Evolutionary conservation across 208 protist genomes (phyloP), one percentile per base, ranked within the genome.

Genomic region (Trypanosoma theileri): DNA sequence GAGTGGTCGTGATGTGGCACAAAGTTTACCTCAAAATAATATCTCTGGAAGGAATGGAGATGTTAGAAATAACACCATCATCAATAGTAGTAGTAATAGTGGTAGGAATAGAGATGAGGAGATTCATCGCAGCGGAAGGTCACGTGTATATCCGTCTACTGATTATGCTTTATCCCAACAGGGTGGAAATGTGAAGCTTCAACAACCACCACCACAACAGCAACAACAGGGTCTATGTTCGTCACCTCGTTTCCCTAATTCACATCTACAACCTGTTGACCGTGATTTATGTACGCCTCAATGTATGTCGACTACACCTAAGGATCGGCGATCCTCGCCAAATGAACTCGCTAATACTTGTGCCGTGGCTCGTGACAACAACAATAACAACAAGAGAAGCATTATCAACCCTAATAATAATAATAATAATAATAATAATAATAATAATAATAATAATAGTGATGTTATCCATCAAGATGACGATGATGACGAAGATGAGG

Each of bases 401-500:
- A 35, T 35, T 35, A 35, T 35, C 28, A 35, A 35, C 6, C 1
- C 28, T 42, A 59, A 59, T 17, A 35, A 50, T 1, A 26, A 48
- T 31, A 28, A n/a, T 59, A 50, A 31, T 31, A 13, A 13, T 28
- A 11, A 44, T 19, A 50, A 14, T 24, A 22, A 59, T 28, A 44
- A 51, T 9, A 53, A 55, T 31, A 13, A 4, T 41, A 58, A 58
- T 13, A 28, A 46, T 14, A 22, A 46, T 28, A 26, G 6, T 58
- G 45, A 26, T 28, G 19, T 52, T 13, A 59, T 2, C 2, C 11
- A 42, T 17, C 21, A 31, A 44, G 57, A 60, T 0, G 42, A 53
- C 2, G 64, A 76, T 21, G 71, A 76, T 16, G 71, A 76, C 14
- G 64, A 76, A 16, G 42, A 76, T 21, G 71, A 76, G n/a, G 71